Percentiles rank a stretch among this genome's conserved stretches.
phyloP scores from a whole-genome alignment of 768 basidiomycete genomes.

The Mycena haematopus region DNA sequence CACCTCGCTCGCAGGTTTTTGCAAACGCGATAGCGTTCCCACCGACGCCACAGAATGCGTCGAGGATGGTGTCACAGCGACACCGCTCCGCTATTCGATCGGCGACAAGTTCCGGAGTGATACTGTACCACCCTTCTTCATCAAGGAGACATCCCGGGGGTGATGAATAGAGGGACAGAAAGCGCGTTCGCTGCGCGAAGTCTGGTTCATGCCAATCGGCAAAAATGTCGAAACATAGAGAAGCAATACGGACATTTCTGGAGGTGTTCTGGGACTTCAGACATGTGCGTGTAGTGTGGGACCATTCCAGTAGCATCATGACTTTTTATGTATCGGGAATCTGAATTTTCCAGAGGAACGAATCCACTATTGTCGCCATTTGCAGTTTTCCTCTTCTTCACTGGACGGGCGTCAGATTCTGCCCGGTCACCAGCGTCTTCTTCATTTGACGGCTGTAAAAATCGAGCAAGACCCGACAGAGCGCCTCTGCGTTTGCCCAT shows the following conservation, averaged over 20 bases:
- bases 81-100: constrained; percentile 93
- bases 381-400: constrained; percentile 45
- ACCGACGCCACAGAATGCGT: constrained; percentile 97
- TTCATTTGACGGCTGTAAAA: constrained; percentile 45
- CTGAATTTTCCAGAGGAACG: constrained; percentile 31
- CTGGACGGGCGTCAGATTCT: constrained; percentile 33
- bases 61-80: constrained; percentile 82
- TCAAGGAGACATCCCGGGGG: constrained; percentile 80
- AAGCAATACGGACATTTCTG: constrained; percentile 73
- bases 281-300: constrained; percentile 65
- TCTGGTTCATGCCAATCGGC: constrained; percentile 53
- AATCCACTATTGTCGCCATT: neutral
- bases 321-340: constrained; percentile 42
- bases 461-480: constrained; percentile 51
- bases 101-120: constrained; percentile 94
- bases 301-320: constrained; percentile 80
- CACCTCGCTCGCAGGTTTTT: constrained; percentile 92
- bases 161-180: constrained; percentile 78
- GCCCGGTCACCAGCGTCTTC: constrained; percentile 15
- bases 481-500: constrained; percentile 53
- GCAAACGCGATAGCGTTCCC: constrained; percentile 98
- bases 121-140: constrained; percentile 97
- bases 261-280: constrained; percentile 78
- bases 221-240: constrained; percentile 2
- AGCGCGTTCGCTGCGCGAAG: constrained; percentile 82